Percentiles rank a stretch among this genome's conserved stretches.
Evolutionary conservation across 257 asterid genomes (phyloP).

Genomic region (Salvia miltiorrhiza): DNA sequence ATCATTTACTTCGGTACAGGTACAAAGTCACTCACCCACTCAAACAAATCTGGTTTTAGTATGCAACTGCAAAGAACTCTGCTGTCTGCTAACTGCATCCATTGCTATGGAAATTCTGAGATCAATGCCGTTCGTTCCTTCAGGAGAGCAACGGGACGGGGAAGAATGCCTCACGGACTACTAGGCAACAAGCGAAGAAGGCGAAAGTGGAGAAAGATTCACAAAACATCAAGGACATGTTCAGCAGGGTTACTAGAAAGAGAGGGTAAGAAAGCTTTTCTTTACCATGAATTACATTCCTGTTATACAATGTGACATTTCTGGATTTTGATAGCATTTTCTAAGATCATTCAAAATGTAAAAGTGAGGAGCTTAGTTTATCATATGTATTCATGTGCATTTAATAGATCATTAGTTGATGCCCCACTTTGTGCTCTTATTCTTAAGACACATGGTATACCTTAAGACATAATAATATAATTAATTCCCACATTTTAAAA

Average conservation of each 20-base stretch:
- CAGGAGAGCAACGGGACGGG: slow-evolving; percentile 55
- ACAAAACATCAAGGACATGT: slow-evolving; percentile 88
- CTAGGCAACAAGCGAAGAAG: slow-evolving; percentile 61
- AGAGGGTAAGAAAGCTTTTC: slow-evolving; percentile 35
- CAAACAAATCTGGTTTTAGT: neutral
- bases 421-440: neutral
- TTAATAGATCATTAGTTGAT: neutral
- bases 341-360: neutral
- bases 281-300: neutral
- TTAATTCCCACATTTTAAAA: too few relatives aligned
- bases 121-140: neutral
- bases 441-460: too few relatives aligned
- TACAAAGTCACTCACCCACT: slow-evolving; percentile 5
- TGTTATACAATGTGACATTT: neutral
- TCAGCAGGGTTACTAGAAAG: slow-evolving; percentile 69
- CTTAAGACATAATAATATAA: too few relatives aligned
- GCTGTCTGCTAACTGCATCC: neutral
- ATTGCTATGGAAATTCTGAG: neutral
- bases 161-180: slow-evolving; percentile 32
- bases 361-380: neutral
- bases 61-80: slow-evolving; percentile 1
- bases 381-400: neutral
- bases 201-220: slow-evolving; percentile 75
- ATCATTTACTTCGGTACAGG: slow-evolving; percentile 56
- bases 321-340: neutral